phyloP scores from a whole-genome alignment of 2,329 filamentous ascomycete genomes.

The Colletotrichum brevisporum region DNA sequence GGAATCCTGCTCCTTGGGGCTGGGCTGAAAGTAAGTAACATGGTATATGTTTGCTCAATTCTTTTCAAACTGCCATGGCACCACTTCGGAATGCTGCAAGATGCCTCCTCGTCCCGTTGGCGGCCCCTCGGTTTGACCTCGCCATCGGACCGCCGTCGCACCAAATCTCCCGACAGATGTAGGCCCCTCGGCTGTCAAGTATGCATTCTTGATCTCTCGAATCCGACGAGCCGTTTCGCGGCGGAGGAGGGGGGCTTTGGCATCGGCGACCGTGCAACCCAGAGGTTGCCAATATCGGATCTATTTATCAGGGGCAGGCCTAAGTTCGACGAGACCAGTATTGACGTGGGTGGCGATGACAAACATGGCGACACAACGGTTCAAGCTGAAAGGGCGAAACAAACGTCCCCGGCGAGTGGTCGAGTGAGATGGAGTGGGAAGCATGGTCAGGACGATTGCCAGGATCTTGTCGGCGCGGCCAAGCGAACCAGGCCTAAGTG shows the following conservation, averaged over 20 bases:
- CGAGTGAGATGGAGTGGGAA: conserved; percentile 36
- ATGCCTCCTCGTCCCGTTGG: conserved; percentile 29
- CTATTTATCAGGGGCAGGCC: neutral
- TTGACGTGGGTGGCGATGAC: conserved; percentile 5
- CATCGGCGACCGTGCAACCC: neutral
- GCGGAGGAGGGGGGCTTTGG: conserved; percentile 14
- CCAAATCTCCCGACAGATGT: conserved; percentile 26
- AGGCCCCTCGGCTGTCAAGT: conserved; percentile 17
- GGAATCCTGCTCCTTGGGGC: conserved; percentile 7
- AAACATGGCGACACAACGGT: conserved; percentile 4
- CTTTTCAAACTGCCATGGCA: conserved; percentile 22
- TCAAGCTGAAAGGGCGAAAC: conserved; percentile 14
- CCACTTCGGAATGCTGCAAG: conserved; percentile 27
- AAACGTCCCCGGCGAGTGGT: conserved; percentile 14
- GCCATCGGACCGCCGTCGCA: conserved; percentile 15
- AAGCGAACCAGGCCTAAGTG: neutral
- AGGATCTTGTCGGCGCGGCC: conserved; percentile 26
- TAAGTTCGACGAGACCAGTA: neutral
- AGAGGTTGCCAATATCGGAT: conserved; percentile 7
- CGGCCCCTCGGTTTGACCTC: conserved; percentile 9
- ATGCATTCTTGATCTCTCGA: conserved; percentile 26
- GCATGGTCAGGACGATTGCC: conserved; percentile 14
- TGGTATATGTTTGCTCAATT: conserved; percentile 32
- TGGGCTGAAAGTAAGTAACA: conserved; percentile 6
- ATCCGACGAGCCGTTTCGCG: conserved; percentile 28